Evolutionary conservation across 1,139 yeast species (phyloP), one percentile per base, ranked within the genome.

Genomic region (Meyerozyma sp.): DNA sequence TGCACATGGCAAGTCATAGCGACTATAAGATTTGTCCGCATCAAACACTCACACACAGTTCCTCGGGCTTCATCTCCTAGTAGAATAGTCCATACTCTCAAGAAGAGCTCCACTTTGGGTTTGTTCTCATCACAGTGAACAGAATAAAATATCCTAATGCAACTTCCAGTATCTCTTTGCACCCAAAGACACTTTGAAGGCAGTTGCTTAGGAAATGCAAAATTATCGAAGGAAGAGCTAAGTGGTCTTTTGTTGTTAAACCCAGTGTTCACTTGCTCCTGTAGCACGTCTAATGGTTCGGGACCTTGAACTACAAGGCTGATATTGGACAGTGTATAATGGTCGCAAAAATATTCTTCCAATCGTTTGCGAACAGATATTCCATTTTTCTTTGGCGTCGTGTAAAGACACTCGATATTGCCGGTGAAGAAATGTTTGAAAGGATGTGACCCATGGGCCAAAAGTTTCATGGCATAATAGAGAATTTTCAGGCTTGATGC

Each of bases 281-380:
- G 78, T 36, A 84, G 57, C 32, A 65, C 60, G 48, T 81, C 80
- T 36, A 82, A 52, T 0, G 90, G 80, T 46, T 82, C 84, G 0
- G 88, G 81, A 0, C 90, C 84, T 50, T 75, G 70, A 2, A 84
- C 51, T 1, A 83, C 86, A 28, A 84, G 44, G 0, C 78, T 63
- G 76, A 81, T 76, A 40, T 71, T 80, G 5, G 57, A 55, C 0
- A 76, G 57, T 5, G 43, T 41, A 45, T 64, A 78, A 43, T 68
- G 51, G 0, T 45, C 21, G 1, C 58, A 38, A 34, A 11, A 75
- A 46, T 25, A 48, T 51, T 30, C 34, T 14, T 30, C 10, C 14
- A 30, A 30, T 1, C 16, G n/a, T 8, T 54, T 54, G 45, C 56
- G 54, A 7, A 63, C 37, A 42, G 64, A 55, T 16, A 52, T 34